phyloP scores from a whole-genome alignment of 2,329 filamentous ascomycete species.

The Cercospora brassicicola region DNA sequence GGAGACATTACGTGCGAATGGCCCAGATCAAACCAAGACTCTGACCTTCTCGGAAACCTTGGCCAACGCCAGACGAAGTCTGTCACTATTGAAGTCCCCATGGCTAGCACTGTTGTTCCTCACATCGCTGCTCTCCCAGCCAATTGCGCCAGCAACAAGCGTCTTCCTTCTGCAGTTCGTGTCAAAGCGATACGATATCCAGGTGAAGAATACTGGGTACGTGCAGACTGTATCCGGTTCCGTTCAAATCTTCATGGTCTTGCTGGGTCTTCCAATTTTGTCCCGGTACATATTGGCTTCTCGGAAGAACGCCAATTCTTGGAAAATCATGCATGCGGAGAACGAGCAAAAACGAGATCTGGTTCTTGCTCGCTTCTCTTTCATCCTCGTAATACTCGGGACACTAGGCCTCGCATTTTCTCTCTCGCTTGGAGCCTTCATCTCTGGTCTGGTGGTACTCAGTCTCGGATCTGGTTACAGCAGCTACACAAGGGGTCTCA shows the following conservation, averaged over 20 bases:
- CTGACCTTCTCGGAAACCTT: neutral
- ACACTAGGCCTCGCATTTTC: neutral
- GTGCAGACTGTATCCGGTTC: neutral
- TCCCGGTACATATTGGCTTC: neutral
- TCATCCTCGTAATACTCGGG: neutral
- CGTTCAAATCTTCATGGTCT: neutral
- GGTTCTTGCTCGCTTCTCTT: neutral
- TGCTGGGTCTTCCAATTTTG: neutral
- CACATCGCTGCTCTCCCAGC: neutral
- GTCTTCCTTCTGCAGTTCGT: neutral
- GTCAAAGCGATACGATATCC: neutral
- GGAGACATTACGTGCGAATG: neutral
- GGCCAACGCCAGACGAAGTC: neutral
- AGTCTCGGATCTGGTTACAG: neutral
- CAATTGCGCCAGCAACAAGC: neutral
- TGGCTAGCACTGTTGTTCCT: neutral
- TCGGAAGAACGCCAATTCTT: neutral
- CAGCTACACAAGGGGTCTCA: neutral
- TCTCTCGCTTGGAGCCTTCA: neutral
- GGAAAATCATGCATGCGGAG: neutral
- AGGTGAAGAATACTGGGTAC: neutral
- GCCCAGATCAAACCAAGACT: neutral
- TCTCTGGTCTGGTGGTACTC: neutral
- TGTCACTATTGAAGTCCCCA: neutral
- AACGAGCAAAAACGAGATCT: neutral